A percentile compares a stretch with the other conserved stretches of the same genome.
Conservation (phyloP, 2,329 filamentous ascomycete genomes). For the Calycina herbarum region DNA sequence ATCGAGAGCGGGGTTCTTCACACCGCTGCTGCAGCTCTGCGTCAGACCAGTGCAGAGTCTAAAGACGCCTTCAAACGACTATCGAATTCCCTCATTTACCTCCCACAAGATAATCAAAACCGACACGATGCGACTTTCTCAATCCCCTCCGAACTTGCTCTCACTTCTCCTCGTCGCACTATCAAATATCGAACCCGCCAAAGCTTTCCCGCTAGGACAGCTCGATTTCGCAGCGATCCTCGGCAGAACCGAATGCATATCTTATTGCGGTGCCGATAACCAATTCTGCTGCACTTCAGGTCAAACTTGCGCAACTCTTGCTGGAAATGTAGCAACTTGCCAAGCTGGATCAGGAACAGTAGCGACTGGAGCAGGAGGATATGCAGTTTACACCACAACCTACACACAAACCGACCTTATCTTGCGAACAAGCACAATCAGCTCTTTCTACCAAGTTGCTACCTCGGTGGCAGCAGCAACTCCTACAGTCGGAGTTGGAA, state of each 20-base stretch:
- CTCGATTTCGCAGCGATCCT: slow-evolving; percentile 14
- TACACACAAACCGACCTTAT: slow-evolving; percentile 56
- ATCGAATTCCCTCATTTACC: slow-evolving; percentile 16
- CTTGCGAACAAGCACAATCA: slow-evolving; percentile 60
- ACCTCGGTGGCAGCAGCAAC: slow-evolving; percentile 14
- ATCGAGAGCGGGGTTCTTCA: not conserved
- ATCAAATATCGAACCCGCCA: slow-evolving; percentile 38
- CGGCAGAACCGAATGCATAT: slow-evolving; percentile 42
- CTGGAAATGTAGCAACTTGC: slow-evolving; percentile 52
- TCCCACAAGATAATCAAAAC: slow-evolving; percentile 4
- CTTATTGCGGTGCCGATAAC: slow-evolving; percentile 55
- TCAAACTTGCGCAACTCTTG: slow-evolving; percentile 52
- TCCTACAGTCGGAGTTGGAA: slow-evolving; percentile 11
- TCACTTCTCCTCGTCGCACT: slow-evolving; percentile 43
- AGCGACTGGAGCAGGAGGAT: slow-evolving; percentile 42
- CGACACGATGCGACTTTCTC: slow-evolving; percentile 41
- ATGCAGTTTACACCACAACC: slow-evolving; percentile 43
- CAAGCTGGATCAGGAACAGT: slow-evolving; percentile 34
- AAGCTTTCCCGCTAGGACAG: slow-evolving; percentile 45
- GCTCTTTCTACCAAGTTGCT: slow-evolving; percentile 46
- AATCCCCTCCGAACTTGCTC: slow-evolving; percentile 34
- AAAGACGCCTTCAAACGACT: not conserved
- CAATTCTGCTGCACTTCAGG: slow-evolving; percentile 55
- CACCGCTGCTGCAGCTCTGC: slow-evolving; percentile 7
- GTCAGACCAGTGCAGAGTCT: not conserved